Conservation (phyloP, 768 basidiomycete genomes). For the Naganishia randhawae region DNA sequence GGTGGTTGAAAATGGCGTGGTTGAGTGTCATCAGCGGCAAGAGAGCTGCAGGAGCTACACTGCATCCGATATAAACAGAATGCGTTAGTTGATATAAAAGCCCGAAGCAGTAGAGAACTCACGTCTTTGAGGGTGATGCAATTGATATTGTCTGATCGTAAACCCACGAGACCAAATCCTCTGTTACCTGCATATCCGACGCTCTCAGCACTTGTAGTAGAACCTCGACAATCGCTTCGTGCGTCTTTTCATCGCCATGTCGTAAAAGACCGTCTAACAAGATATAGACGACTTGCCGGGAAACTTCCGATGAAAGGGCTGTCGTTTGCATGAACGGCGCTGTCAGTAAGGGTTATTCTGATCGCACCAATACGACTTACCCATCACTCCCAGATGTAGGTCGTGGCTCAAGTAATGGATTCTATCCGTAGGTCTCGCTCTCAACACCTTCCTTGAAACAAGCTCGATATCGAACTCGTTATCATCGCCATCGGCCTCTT, state of each 20-base stretch:
- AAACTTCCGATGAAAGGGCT: not conserved
- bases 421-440: slow-evolving; percentile 12
- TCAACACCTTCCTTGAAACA: slow-evolving; percentile 13
- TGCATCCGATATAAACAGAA: not conserved
- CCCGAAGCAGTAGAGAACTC: not conserved
- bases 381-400: not conserved
- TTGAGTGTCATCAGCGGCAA: slow-evolving; percentile 37
- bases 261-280: slow-evolving; percentile 19
- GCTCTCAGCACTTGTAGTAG: slow-evolving; percentile 4
- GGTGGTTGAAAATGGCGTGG: slow-evolving; percentile 33
- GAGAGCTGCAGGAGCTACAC: slow-evolving; percentile 34
- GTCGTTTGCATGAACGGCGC: not conserved
- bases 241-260: slow-evolving; percentile 21
- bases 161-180: slow-evolving; percentile 11
- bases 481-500: not conserved
- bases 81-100: not conserved
- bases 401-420: slow-evolving; percentile 21
- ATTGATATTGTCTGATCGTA: slow-evolving; percentile 20
- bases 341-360: not conserved
- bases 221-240: slow-evolving; percentile 22
- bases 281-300: slow-evolving; percentile 15
- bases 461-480: slow-evolving; percentile 17
- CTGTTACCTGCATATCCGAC: slow-evolving; percentile 15
- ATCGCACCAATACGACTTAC: not conserved
- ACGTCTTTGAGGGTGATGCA: slow-evolving; percentile 18